Base-by-base conservation (phyloP, 441 rosid genomes). In the Croton laevigatus region DNA sequence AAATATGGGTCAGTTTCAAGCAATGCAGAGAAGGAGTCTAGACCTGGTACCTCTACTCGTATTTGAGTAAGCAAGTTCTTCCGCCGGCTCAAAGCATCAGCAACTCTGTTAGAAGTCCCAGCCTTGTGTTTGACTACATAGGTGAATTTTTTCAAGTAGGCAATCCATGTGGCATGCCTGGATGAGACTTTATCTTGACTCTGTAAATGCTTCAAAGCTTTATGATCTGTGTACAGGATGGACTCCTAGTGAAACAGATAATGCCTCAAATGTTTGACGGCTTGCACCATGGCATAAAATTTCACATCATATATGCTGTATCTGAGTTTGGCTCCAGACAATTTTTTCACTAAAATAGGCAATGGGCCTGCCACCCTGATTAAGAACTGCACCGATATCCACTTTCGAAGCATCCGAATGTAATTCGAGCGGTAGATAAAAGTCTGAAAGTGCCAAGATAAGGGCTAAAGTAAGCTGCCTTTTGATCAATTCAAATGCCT, bases 231-330 rank as follows among this genome's bases (percentile, higher is more conserved):
- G 32, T 59, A 59, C 17, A 59, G 7, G 5, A 59, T 13, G 32
- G 32, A 59, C 19, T 59, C 40, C 34, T 7, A 22, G 3, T 69
- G 66, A 3, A 70, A 32, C 3, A 69, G 23, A 7, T 75, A 75
- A 57, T 64, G 67, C 0, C 5, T 16, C 73, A 34, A 71, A 71
- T 71, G 65, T 9, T 67, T 42, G 12, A 66, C 9, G 3, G 53
- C 44, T 20, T 61, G 32, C 0, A 76, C 32, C 2, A 66, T 0
- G 1, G 65, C 53, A 12, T 76, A 67, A 3, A 71, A 76, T 42
- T 54, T 13, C 1, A 54, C 16, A 22, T 54, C 34, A 54, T 54
- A 54, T 0, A 34, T 54, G 34, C 20, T 65, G 6, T 44, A 65
- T n/a, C n/a, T n/a, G n/a, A n/a, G n/a, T n/a, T n/a, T n/a, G n/a